Base-by-base conservation (phyloP, 2,329 filamentous ascomycete species). In the Chalaropsis thielavioides region DNA sequence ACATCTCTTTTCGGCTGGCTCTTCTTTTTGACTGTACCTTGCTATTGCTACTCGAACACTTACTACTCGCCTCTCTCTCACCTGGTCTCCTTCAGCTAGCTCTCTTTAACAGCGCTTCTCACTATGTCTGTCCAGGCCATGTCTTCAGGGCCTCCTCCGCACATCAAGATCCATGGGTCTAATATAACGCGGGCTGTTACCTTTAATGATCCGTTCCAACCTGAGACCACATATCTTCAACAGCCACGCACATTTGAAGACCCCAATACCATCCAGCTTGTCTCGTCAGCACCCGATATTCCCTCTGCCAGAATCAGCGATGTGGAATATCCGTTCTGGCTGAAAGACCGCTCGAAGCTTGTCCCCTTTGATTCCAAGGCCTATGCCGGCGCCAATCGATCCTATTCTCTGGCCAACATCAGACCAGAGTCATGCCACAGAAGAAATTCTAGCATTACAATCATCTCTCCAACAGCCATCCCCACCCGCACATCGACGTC, bases 201-300 rank as follows among this genome's bases (percentile, higher is more conserved):
- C 38, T 64, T 64, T 35, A 64, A 43, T 40, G 51, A 64, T 24
- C 62, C 62, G 10, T 64, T 64, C 41, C 40, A 56, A 6, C 4
- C 46, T 17, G 24, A 27, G 19, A 24, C 38, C 19, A n/a, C 41
- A 2, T 64, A 64, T 43, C 54, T 58, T 15, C 62, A 64, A 35
- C 62, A 64, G n/a, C 62, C 62, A 5, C 62, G 62, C n/a, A 58
- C 54, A 10, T 64, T 43, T 56, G 62, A 64, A 59, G 51, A 64
- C 13, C 62, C 31, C 3, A 41, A 59, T 17, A 22, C 35, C 19
- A 41, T 64, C 8, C 62, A 64, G 5, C 51, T 64, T 15, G 51
- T 51, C 13, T 44, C 46, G 43, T 64, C 62, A 2, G 62, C 62
- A 10, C 62, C 62, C 35, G 49, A 64, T 35, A 49, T 58, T n/a